Conservation (phyloP, 2,329 filamentous ascomycete species). For the Ophiognomonia clavigignenti-juglandacearum region DNA sequence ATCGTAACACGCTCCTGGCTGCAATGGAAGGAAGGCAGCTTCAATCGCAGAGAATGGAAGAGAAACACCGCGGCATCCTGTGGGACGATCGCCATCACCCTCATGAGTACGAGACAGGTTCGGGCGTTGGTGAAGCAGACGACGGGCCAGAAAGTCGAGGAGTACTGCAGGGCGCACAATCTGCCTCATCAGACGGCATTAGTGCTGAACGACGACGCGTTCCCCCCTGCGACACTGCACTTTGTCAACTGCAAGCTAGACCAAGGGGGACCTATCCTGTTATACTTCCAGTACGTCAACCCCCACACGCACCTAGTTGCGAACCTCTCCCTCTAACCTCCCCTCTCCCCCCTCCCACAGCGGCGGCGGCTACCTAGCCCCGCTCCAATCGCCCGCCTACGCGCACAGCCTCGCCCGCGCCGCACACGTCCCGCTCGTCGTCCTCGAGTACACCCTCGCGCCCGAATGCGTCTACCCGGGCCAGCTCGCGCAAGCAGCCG, state of each 20-base stretch:
- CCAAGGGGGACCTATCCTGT: slow-evolving; percentile 7
- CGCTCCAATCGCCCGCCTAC: slow-evolving; percentile 6
- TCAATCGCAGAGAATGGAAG: slow-evolving; percentile 19
- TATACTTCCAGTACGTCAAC: slow-evolving; percentile 19
- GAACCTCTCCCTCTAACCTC: too few relatives aligned
- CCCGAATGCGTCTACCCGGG: slow-evolving; percentile 20
- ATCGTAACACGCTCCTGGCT: slow-evolving; percentile 8
- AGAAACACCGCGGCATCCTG: slow-evolving; percentile 10
- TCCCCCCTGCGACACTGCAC: slow-evolving; percentile 13
- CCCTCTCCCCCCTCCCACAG: too few relatives aligned
- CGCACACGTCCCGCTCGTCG: slow-evolving; percentile 13
- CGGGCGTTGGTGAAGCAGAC: slow-evolving; percentile 9
- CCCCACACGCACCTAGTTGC: too few relatives aligned
- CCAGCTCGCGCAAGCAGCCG: slow-evolving; percentile 20
- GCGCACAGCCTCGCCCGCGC: slow-evolving; percentile 9
- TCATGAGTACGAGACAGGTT: slow-evolving; percentile 11
- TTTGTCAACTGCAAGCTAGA: slow-evolving; percentile 12
- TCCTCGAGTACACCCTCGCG: slow-evolving; percentile 21
- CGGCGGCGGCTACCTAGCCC: slow-evolving; percentile 2
- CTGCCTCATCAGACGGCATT: slow-evolving; percentile 10
- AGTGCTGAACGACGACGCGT: slow-evolving; percentile 10
- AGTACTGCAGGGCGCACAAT: slow-evolving; percentile 10
- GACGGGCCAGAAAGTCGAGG: slow-evolving; percentile 14
- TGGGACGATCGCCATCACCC: slow-evolving; percentile 7
- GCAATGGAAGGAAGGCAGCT: slow-evolving; percentile 28